Evolutionary conservation across 2,329 filamentous ascomycete genomes (phyloP).

Genomic region (Talaromyces sp.): DNA sequence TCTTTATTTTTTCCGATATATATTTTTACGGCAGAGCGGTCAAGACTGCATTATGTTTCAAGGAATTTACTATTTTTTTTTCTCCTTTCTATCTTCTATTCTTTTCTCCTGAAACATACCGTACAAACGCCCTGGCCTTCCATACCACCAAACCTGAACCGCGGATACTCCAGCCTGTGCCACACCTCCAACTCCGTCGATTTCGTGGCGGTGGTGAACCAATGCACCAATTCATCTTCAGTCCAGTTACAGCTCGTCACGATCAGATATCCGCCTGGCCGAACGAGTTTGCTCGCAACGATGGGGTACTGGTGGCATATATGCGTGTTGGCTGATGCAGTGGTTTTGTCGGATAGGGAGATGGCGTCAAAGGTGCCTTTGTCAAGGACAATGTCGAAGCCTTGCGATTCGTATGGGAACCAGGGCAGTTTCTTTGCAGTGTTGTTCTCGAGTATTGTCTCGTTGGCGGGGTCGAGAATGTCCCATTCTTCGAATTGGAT

Average conservation of each 20-base stretch:
- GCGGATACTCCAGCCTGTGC: slow-evolving; percentile 72
- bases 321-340: slow-evolving; percentile 33
- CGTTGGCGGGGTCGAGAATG: slow-evolving; percentile 48
- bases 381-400: slow-evolving; percentile 91
- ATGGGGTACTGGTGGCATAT: slow-evolving; percentile 72
- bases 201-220: slow-evolving; percentile 61
- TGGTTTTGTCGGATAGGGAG: slow-evolving; percentile 54
- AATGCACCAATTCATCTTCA: slow-evolving; percentile 73
- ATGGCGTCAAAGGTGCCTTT: slow-evolving; percentile 98
- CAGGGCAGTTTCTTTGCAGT: slow-evolving; percentile 26
- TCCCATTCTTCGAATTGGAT: slow-evolving; percentile 62
- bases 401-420: slow-evolving; percentile 44
- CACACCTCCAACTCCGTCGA: slow-evolving; percentile 55
- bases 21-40: background rate
- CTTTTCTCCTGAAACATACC: slow-evolving; percentile 19
- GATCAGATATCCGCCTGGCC: slow-evolving; percentile 68
- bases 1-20: background rate
- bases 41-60: background rate
- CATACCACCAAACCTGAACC: slow-evolving; percentile 51
- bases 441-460: background rate
- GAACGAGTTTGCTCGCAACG: slow-evolving; percentile 66
- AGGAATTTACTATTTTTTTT: background rate
- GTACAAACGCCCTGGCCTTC: slow-evolving; percentile 21
- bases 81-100: too few species aligned
- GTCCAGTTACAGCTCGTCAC: slow-evolving; percentile 99